Conservation (phyloP, 371 early-diverging fungal species). For the Actinomucor elegans region DNA sequence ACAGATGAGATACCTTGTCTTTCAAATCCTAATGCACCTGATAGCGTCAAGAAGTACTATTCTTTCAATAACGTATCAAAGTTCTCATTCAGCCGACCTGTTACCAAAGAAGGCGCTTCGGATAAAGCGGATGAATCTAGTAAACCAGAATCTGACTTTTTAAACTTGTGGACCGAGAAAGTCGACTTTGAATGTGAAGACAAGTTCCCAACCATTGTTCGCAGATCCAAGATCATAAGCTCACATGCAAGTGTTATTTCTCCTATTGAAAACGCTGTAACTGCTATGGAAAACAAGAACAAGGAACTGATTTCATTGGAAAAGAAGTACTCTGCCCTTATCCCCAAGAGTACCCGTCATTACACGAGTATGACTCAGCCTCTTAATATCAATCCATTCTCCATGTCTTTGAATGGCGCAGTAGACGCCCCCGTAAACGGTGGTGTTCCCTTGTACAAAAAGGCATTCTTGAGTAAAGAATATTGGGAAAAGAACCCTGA, state of each 20-base stretch:
- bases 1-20: slow-evolving; percentile 21
- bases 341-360: slow-evolving; percentile 12
- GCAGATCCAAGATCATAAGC: slow-evolving; percentile 59
- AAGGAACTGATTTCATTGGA: slow-evolving; percentile 59
- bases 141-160: slow-evolving; percentile 58
- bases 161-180: slow-evolving; percentile 80
- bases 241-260: slow-evolving; percentile 56
- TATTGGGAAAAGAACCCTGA: slow-evolving; percentile 47
- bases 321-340: slow-evolving; percentile 47
- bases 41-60: slow-evolving; percentile 59
- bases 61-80: slow-evolving; percentile 60
- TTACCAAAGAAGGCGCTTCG: slow-evolving; percentile 8
- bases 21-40: slow-evolving; percentile 42
- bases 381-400: slow-evolving; percentile 71
- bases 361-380: slow-evolving; percentile 5
- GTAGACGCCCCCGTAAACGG: slow-evolving; percentile 90
- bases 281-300: slow-evolving; percentile 71
- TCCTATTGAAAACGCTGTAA: slow-evolving; percentile 81
- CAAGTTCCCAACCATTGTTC: slow-evolving; percentile 66
- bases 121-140: slow-evolving; percentile 9
- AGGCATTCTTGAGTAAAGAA: slow-evolving; percentile 63
- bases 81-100: slow-evolving; percentile 70
- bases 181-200: slow-evolving; percentile 67
- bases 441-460: slow-evolving; percentile 75
- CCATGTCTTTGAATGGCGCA: slow-evolving; percentile 82